Evolutionary conservation across 257 asterid genomes (phyloP).

Genomic region (Marsdenia floribunda): DNA sequence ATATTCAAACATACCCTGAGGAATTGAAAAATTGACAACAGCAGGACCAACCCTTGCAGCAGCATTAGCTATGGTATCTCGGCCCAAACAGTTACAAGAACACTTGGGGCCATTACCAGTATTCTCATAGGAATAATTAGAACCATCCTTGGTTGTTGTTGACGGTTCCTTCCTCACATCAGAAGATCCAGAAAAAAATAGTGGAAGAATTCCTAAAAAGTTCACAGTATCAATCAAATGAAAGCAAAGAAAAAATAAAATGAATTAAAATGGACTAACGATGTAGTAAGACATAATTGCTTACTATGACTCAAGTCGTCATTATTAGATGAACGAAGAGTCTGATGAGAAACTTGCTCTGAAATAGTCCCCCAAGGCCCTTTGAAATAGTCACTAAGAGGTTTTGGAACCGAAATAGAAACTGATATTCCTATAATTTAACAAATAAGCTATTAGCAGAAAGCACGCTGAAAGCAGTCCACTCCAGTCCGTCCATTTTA

Average conservation of each 20-base stretch:
- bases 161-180: slow-evolving; percentile 35
- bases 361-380: slow-evolving; percentile 42
- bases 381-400: slow-evolving; percentile 29
- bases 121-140: slow-evolving; percentile 28
- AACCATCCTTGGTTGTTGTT: slow-evolving; percentile 23
- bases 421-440: slow-evolving; percentile 33
- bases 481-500: not conserved
- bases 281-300: not conserved
- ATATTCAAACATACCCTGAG: slow-evolving; percentile 36
- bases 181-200: slow-evolving; percentile 39
- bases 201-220: slow-evolving; percentile 46
- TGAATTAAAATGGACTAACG: not conserved
- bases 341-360: slow-evolving; percentile 21
- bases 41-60: slow-evolving; percentile 82
- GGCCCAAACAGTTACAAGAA: slow-evolving; percentile 68
- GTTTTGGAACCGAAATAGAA: slow-evolving; percentile 32
- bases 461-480: not conserved
- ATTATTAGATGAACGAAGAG: slow-evolving; percentile 20
- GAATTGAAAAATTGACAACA: slow-evolving; percentile 76
- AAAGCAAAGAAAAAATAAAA: not conserved
- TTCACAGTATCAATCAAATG: slow-evolving; percentile 15
- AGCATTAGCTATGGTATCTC: slow-evolving; percentile 80
- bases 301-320: slow-evolving; percentile 44
- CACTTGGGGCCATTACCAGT: slow-evolving; percentile 34
- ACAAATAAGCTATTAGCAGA: slow-evolving; percentile 1